Percentiles rank a stretch among this genome's conserved stretches.
These are phyloP conservation scores for Alternaria rosae DNA, from an alignment of 2,329 filamentous ascomycete genomes.

Conservation along the genomic window DNA sequence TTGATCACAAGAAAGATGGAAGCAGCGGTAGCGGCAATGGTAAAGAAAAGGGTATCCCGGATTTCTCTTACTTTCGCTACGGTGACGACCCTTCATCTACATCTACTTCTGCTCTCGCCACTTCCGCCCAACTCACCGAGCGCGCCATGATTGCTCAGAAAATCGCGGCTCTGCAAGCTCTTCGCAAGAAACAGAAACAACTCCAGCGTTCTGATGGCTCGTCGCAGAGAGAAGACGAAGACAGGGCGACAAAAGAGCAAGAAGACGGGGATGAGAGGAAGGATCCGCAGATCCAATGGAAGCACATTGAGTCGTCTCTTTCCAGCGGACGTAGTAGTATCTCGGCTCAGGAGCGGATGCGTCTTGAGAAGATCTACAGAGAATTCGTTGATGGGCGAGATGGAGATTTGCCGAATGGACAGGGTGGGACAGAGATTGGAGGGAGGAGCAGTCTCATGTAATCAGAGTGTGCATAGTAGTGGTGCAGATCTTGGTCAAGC, in stretches of 20 bases:
- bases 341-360: conserved; percentile 74
- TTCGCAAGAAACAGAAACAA: conserved; percentile 69
- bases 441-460: conserved; percentile 94
- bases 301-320: conserved; percentile 80
- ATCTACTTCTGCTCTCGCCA: conserved; percentile 46
- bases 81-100: conserved; percentile 60
- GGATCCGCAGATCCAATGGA: conserved; percentile 85
- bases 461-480: not conserved
- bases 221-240: conserved; percentile 25
- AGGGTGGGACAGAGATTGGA: conserved; percentile 90
- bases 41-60: conserved; percentile 39
- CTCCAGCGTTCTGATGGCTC: conserved; percentile 35
- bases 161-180: conserved; percentile 77
- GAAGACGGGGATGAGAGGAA: conserved; percentile 54
- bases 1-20: conserved; percentile 39
- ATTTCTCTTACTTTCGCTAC: conserved; percentile 76
- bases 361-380: conserved; percentile 81
- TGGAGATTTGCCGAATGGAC: conserved; percentile 93
- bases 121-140: conserved; percentile 70
- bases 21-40: conserved; percentile 16
- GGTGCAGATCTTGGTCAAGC: not conserved
- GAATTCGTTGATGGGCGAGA: conserved; percentile 94
- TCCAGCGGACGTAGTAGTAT: conserved; percentile 83
- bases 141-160: conserved; percentile 82
- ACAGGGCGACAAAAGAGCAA: conserved; percentile 17